Evolutionary conservation across 176 grass and related monocot genomes (phyloP), one percentile per base, ranked within the genome.

Genomic region (Oryza rufipogon): DNA sequence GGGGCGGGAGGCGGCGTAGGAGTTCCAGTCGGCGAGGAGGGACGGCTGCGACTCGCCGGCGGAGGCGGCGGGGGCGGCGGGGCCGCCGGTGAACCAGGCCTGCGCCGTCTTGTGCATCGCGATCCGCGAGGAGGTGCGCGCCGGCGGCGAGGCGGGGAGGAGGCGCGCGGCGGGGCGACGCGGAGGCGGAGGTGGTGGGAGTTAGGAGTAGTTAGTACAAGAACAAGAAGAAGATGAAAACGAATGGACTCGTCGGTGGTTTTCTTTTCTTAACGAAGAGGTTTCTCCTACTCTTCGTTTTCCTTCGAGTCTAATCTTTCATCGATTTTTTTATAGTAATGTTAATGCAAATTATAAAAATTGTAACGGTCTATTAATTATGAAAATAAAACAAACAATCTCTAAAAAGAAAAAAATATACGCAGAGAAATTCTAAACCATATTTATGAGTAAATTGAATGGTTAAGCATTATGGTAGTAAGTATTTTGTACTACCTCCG

Each of bases 11-110:
- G 96, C 77, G 3, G 96, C 96, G 81, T 99, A 99, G 26, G 80
- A 96, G 88, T 96, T 99, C 93, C 96, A 99, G 73, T 99, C 93
- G 42, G 96, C 82, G 74, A 99, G 93, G 15, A 96, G 93, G 14
- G 94, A 93, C 26, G 91, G 88, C 87, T 88, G 86, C 68, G 88
- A 82, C 60, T 89, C 86, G 0, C 47, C 79, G 2, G 66, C 64
- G 2, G 80, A 5, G n/a, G 81, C 68, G 2, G 80, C 7, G 28
- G 81, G 17, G 68, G 74, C 73, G 33, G 84, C 67, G 11, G 83
- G 2, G 6, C 91, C 89, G 42, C 91, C 87, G 6, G 86, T 87
- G 85, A 98, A 98, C 96, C 96, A 98, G 66, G 91, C 88, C 87
- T 98, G 96, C 64, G 96, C 93, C 46, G 93, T 93, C 61, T 92